Evolutionary conservation across 345 rosid genomes (phyloP), one percentile per base, ranked within the genome.

Genomic region (Cardamine resedifolia): DNA sequence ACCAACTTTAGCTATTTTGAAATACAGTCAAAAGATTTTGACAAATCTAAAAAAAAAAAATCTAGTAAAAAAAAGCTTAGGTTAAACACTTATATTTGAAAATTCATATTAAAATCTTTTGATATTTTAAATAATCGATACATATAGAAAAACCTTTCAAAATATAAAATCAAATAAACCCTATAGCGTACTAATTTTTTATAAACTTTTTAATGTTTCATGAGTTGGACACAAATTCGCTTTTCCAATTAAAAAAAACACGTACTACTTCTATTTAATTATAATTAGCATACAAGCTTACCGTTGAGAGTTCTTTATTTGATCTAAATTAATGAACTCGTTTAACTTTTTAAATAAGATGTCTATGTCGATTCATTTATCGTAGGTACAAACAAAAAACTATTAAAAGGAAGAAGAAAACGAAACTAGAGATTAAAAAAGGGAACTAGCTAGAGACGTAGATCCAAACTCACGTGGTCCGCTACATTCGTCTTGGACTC

Each of bases 381-480:
- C 45, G 56, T 19, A 70, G 6, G 53, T 68, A 2, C 4, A n/a
- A 5, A 24, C 1, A 2, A 56, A 58, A 44, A 0, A 33, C 20
- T 53, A 19, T 19, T n/a, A 10, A 23, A n/a, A 58, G 10, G 21
- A 28, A 41, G 14, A 34, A 20, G 26, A 10, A 36, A 26, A 14
- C 20, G 27, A 49, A 58, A 3, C 12, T 36, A 58, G 45, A 34
- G 60, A 67, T n/a, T 2, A 1, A 11, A 11, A 36, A 30, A 59
- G 3, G 33, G 18, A 63, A 56, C 62, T 73, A 77, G 49, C 58
- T 72, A 78, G 53, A 78, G 77, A 53, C 62, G 71, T 43, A 73
- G 81, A 63, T 78, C 81, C 78, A 78, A 78, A 64, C 75, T 73
- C 75, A 73, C 63, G 26, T 78, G 63, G 75, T 78, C 81, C 20